Evolutionary conservation across 345 rosid genomes (phyloP).

Genomic region (Ailanthus altissimus): DNA sequence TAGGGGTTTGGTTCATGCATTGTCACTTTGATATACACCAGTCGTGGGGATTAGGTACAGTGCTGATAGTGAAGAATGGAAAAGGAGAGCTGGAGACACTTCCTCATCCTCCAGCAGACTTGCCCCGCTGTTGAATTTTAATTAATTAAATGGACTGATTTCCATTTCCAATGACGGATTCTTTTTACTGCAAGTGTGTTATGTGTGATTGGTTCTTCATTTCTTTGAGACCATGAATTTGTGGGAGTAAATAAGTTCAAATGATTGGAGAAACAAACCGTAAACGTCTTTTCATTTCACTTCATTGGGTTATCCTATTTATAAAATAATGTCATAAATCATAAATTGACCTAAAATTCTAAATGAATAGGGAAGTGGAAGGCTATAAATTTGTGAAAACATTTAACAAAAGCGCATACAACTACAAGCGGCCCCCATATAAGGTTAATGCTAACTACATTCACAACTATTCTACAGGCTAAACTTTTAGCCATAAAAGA

Average conservation of each 20-base stretch:
- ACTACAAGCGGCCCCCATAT: no score
- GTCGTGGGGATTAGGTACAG: slow-evolving; percentile 82
- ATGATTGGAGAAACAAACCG: slow-evolving; percentile 28
- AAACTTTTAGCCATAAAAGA: no score
- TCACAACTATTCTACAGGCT: no score
- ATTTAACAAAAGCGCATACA: no score
- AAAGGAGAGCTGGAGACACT: slow-evolving; percentile 54
- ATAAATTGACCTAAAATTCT: no score
- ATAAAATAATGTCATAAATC: no score
- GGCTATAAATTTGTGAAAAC: no score
- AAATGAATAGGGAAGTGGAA: neutral
- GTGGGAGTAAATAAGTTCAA: slow-evolving; percentile 28
- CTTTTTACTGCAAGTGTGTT: slow-evolving; percentile 33
- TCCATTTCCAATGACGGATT: slow-evolving; percentile 27
- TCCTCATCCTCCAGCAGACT: slow-evolving; percentile 75
- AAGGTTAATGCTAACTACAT: no score
- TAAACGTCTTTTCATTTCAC: slow-evolving; percentile 13
- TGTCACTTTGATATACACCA: slow-evolving; percentile 79
- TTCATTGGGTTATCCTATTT: no score
- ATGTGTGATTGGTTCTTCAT: slow-evolving; percentile 12
- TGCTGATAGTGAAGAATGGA: slow-evolving; percentile 72
- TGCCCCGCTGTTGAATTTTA: slow-evolving; percentile 61
- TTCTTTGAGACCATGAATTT: slow-evolving; percentile 23
- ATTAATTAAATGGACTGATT: slow-evolving; percentile 2
- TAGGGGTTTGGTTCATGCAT: slow-evolving; percentile 90